These are phyloP conservation scores for Rhododendron ferrugineum DNA, from an alignment of 148 eudicot genomes.

Conservation along the genomic window DNA sequence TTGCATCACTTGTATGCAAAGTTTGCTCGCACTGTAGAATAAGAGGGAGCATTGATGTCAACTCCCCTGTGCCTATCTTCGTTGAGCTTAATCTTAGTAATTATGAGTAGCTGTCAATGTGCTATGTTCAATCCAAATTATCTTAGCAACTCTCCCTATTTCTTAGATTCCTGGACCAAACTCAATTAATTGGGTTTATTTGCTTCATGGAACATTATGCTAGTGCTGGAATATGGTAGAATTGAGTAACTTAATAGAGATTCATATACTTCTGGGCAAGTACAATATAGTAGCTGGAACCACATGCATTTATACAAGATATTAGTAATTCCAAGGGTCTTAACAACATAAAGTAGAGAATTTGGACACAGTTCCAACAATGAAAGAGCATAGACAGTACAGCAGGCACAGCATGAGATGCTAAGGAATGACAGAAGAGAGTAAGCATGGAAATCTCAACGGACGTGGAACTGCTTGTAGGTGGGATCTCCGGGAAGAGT, in stretches of 20 bases:
- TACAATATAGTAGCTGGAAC: neutral
- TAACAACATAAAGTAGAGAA: neutral
- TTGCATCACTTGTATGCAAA: neutral
- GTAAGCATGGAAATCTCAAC: slow-evolving; percentile 1
- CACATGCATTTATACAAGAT: neutral
- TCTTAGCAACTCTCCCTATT: neutral
- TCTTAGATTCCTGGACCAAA: neutral
- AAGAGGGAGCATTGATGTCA: neutral
- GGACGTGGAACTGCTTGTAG: neutral
- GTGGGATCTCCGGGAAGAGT: neutral
- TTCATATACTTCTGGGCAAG: neutral
- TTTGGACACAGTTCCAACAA: neutral
- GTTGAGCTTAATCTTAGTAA: neutral
- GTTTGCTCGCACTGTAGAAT: neutral
- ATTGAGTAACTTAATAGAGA: neutral
- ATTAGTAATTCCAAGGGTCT: neutral
- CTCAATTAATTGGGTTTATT: neutral
- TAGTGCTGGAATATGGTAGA: neutral
- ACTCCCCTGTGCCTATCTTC: neutral
- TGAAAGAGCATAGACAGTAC: neutral
- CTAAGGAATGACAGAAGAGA: slow-evolving; percentile 9
- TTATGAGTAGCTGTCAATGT: neutral
- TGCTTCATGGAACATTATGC: neutral
- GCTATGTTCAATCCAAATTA: neutral
- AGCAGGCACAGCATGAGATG: neutral